Evolutionary conservation across 1,284 basidiomycete species (phyloP).

Genomic region (Cystobasidium sp.): DNA sequence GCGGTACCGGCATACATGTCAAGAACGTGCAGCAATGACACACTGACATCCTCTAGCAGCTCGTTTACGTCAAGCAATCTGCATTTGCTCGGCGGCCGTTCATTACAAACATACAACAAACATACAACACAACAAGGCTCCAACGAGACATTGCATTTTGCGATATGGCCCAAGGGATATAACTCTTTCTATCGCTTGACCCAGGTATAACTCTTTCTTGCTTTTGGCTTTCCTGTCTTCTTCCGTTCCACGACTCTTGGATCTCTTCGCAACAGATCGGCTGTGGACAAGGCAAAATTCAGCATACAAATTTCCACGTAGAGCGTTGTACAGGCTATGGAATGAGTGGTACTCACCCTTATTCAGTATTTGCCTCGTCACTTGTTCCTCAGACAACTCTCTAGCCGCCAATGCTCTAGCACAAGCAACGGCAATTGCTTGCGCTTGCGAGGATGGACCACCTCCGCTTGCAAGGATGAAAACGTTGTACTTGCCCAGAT

Average conservation of each 20-base stretch:
- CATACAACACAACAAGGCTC: background rate
- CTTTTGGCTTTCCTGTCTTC: conserved; percentile 89
- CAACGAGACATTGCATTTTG: background rate
- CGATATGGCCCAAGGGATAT: background rate
- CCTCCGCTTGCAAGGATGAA: conserved; percentile 88
- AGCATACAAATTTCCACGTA: conserved; percentile 2
- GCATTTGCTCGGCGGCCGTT: too few species aligned
- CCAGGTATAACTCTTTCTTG: conserved; percentile 90
- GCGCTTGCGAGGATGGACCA: conserved; percentile 85
- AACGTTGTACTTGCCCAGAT: conserved; percentile 89
- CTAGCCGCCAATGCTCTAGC: conserved; percentile 69
- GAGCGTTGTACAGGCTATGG: background rate
- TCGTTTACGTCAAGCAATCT: too few species aligned
- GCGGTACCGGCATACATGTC: too few species aligned
- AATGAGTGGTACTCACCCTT: conserved; percentile 64
- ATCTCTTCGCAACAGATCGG: conserved; percentile 85
- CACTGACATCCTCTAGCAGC: too few species aligned
- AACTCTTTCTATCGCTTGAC: conserved; percentile 76
- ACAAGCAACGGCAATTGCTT: conserved; percentile 82
- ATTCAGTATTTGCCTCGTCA: conserved; percentile 68
- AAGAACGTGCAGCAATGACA: too few species aligned
- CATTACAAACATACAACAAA: background rate
- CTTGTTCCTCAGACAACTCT: conserved; percentile 67
- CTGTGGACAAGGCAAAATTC: conserved; percentile 59
- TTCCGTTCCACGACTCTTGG: conserved; percentile 97